Evolutionary conservation across 1,284 basidiomycete genomes (phyloP), one percentile per base, ranked within the genome.

Genomic region (Pulveroboletus sp.): DNA sequence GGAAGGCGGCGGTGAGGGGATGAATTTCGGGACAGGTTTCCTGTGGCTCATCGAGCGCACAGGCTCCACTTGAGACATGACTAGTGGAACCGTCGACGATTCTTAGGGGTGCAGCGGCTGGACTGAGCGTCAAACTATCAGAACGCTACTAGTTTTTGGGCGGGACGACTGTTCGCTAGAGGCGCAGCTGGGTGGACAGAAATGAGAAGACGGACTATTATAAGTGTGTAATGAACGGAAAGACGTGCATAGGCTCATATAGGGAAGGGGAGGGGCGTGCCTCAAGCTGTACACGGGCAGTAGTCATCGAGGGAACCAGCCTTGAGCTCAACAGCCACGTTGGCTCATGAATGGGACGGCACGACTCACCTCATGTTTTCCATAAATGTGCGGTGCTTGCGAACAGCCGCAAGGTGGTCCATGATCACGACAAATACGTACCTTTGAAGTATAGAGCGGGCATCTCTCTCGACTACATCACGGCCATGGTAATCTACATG

Each of bases 11-110:
- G 82, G 84, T 15, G 85, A 84, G 38, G 86, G 85, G 29, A 85
- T 77, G 69, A 82, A 86, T 54, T 73, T 73, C 3, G 86, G 86
- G 38, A 80, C 85, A 38, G 86, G 86, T 67, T 88, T 88, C 51
- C 86, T 78, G 69, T 85, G 83, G 68, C 81, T 83, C 78, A 80
- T 81, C 70, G 73, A 66, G 74, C 75, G 76, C 53, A 52, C 57
- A 48, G 68, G 70, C 36, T 70, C 69, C 57, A 45, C 56, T 45
- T 65, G 67, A 42, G 63, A 60, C 71, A 73, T 70, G 57, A 39
- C 44, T 54, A 20, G 48, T 49, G 36, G 38, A 43, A 49, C 56
- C 46, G 36, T 42, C 22, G 7, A 28, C 29, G 40, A 54, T 57
- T 50, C 52, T 28, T 58, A 55, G 45, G 36, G 40, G 49, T 49